phyloP scores from a whole-genome alignment of 2,329 filamentous ascomycete genomes.

The Colletotrichum spaethianum region DNA sequence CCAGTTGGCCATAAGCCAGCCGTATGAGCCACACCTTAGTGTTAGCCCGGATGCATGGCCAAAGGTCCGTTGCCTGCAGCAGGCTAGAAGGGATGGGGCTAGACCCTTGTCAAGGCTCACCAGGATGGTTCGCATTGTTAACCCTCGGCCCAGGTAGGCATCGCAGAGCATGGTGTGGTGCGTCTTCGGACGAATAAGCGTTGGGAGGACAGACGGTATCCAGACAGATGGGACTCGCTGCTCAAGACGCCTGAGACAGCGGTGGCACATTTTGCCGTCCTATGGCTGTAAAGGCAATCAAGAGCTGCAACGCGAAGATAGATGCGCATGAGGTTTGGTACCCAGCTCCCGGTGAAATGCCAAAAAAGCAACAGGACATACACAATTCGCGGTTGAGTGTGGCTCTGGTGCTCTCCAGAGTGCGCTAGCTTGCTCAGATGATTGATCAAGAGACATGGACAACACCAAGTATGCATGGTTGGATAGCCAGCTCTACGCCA shows the following conservation, averaged over 20 bases:
- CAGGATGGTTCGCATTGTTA: slow-evolving; percentile 14
- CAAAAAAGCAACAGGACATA: neutral
- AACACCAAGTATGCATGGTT: neutral
- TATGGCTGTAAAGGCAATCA: neutral
- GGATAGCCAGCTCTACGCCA: slow-evolving; percentile 15
- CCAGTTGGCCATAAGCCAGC: slow-evolving; percentile 17
- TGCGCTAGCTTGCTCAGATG: slow-evolving; percentile 2
- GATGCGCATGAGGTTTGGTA: neutral
- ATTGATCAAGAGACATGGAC: neutral
- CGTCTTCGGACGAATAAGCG: slow-evolving; percentile 19
- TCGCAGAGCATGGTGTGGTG: slow-evolving; percentile 5
- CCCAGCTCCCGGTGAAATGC: neutral
- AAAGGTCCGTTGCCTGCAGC: slow-evolving; percentile 38
- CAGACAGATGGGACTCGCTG: neutral
- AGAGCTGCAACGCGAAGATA: neutral
- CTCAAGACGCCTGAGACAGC: slow-evolving; percentile 16
- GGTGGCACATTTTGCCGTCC: slow-evolving; percentile 4
- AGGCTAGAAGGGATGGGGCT: slow-evolving; percentile 2
- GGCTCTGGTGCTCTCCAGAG: slow-evolving; percentile 9
- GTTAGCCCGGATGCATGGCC: slow-evolving; percentile 21
- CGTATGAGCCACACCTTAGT: slow-evolving; percentile 30
- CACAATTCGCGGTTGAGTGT: neutral
- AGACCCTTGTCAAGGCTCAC: slow-evolving; percentile 29
- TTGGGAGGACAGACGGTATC: slow-evolving; percentile 8
- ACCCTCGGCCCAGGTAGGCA: neutral